These are phyloP conservation scores for Aspergillus sp. DNA, from an alignment of 2,329 filamentous ascomycete genomes.

Conservation along the genomic window DNA sequence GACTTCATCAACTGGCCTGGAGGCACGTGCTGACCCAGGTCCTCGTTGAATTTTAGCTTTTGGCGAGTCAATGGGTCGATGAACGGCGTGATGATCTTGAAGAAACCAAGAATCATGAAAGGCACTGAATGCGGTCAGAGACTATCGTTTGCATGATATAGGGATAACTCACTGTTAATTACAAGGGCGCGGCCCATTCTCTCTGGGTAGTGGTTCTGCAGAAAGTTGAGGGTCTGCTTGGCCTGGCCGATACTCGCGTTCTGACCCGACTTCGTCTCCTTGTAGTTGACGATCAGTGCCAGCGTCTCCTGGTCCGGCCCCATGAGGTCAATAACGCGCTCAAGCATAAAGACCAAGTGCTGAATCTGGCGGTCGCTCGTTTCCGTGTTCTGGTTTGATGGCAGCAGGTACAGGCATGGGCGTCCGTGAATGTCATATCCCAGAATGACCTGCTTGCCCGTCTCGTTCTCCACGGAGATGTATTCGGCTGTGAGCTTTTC, in stretches of 20 bases:
- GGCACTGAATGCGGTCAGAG: conserved; percentile 61
- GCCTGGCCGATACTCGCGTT: conserved; percentile 77
- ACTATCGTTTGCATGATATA: not conserved
- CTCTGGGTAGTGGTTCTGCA: conserved; percentile 96
- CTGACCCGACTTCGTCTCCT: conserved; percentile 71
- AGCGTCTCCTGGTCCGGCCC: conserved; percentile 82
- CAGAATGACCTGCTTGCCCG: conserved; percentile 87
- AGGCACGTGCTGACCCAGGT: conserved; percentile 79
- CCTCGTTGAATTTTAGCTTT: conserved; percentile 98
- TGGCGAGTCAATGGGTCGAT: conserved; percentile 92
- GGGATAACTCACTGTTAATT: conserved; percentile 68
- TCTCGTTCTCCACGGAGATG: conserved; percentile 92
- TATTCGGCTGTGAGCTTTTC: conserved; percentile 74
- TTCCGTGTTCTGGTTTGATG: conserved; percentile 89
- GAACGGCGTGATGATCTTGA: conserved; percentile 93
- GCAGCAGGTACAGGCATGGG: conserved; percentile 89
- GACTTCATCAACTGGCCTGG: conserved; percentile 77
- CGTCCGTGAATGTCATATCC: conserved; percentile 83
- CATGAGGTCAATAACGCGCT: conserved; percentile 85
- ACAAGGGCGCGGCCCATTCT: conserved; percentile 84
- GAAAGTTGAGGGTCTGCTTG: conserved; percentile 80
- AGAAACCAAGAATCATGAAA: conserved; percentile 89
- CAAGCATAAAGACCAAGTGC: conserved; percentile 94
- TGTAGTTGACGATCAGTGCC: conserved; percentile 89
- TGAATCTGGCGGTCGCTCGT: conserved; percentile 82